Evolutionary conservation across 1,139 yeast species (phyloP).

Genomic region (Scheffersomyces illinoinensis): DNA sequence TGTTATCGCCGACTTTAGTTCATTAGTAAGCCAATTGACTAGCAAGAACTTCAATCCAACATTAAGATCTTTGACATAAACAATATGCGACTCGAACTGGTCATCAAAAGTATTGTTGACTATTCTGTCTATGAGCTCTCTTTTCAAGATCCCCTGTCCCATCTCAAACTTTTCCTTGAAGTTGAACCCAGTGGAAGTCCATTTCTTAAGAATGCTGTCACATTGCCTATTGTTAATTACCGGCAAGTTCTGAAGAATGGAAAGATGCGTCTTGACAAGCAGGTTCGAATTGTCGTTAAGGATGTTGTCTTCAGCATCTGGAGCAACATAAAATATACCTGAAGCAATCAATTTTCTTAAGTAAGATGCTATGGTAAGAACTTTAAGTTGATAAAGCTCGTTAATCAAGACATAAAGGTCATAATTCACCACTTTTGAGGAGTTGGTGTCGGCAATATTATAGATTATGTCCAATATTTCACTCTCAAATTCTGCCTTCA

Average conservation of each 20-base stretch:
- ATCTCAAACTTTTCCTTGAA: constrained; percentile 32
- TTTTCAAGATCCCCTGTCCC: constrained; percentile 28
- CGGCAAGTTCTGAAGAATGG: constrained; percentile 56
- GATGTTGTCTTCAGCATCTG: constrained; percentile 15
- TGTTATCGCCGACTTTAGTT: constrained; percentile 31
- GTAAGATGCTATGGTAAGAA: constrained; percentile 66
- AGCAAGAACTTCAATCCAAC: constrained; percentile 47
- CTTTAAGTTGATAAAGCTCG: constrained; percentile 51
- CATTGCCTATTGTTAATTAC: constrained; percentile 51
- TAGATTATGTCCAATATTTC: constrained; percentile 37
- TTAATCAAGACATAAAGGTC: constrained; percentile 54
- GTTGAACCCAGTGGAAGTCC: constrained; percentile 34
- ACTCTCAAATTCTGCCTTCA: constrained; percentile 48
- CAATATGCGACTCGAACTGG: constrained; percentile 11
- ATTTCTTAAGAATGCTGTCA: constrained; percentile 47
- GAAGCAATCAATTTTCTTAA: constrained; percentile 79
- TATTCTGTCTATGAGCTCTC: constrained; percentile 26
- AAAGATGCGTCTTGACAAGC: constrained; percentile 45
- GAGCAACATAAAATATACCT: constrained; percentile 65
- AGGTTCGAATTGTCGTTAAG: constrained; percentile 6
- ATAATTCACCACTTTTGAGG: constrained; percentile 21
- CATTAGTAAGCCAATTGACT: constrained; percentile 45
- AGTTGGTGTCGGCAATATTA: constrained; percentile 19
- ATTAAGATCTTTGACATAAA: constrained; percentile 21
- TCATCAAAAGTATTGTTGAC: constrained; percentile 14